phyloP scores from a whole-genome alignment of 108 stramenopile species.

The Schizochytrium sp. region DNA sequence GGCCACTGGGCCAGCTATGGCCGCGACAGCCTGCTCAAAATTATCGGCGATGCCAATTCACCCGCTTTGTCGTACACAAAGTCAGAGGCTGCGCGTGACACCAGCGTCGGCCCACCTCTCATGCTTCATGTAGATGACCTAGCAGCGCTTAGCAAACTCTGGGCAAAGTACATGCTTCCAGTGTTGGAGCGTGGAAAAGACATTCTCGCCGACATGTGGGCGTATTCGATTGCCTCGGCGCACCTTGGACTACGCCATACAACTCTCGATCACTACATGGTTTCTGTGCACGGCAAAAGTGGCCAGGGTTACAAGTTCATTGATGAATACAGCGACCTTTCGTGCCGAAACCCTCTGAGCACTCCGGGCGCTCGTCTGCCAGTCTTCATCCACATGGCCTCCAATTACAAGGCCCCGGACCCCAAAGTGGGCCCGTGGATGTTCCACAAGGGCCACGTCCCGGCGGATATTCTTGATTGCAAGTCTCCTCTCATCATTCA shows the following conservation, averaged over 20 bases:
- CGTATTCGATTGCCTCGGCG: background rate
- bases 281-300: background rate
- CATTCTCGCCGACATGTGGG: constrained; percentile 7
- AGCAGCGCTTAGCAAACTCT: background rate
- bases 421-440: background rate
- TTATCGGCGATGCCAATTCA: background rate
- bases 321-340: background rate
- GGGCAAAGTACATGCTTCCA: background rate
- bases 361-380: background rate
- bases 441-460: constrained; percentile 14
- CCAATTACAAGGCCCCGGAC: background rate
- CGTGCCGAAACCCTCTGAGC: background rate
- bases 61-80: background rate
- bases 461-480: background rate
- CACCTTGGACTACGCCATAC: background rate
- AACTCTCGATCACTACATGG: background rate
- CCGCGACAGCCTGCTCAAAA: background rate
- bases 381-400: constrained; percentile 10
- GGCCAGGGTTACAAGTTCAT: background rate
- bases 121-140: constrained; percentile 12
- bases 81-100: background rate
- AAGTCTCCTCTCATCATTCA: background rate
- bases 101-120: background rate
- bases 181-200: background rate
- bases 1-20: background rate